Percentiles rank a stretch among this genome's conserved stretches.
These are phyloP conservation scores for Fusarium praegraminearum DNA, from an alignment of 2,329 filamentous ascomycete species.

Conservation along the genomic window DNA sequence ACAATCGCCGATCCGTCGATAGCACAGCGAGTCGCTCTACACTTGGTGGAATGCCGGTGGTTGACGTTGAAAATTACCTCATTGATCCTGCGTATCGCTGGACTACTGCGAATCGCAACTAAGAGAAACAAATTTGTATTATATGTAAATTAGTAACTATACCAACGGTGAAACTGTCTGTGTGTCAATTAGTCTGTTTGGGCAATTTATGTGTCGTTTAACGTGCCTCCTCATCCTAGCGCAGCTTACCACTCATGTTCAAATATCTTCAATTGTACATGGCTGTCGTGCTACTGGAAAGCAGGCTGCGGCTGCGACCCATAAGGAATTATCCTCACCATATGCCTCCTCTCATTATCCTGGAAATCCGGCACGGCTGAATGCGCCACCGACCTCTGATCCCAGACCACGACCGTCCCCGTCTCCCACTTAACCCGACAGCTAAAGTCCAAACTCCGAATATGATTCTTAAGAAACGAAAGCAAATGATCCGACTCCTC, in stretches of 20 bases:
- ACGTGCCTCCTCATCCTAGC: background rate
- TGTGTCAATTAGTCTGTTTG: background rate
- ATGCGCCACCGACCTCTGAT: slow-evolving; percentile 46
- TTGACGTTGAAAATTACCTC: slow-evolving; percentile 10
- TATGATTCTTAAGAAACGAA: slow-evolving; percentile 48
- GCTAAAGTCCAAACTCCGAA: slow-evolving; percentile 49
- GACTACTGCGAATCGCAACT: slow-evolving; percentile 29
- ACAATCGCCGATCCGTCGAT: slow-evolving; percentile 18
- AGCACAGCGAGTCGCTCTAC: slow-evolving; percentile 7
- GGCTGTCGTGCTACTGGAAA: background rate
- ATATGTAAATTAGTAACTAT: accelerated
- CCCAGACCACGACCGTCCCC: slow-evolving; percentile 49
- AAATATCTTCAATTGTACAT: background rate
- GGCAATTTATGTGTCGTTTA: background rate
- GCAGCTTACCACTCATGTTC: accelerated
- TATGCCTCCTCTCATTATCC: slow-evolving; percentile 49
- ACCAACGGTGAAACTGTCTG: accelerated
- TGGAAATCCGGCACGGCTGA: slow-evolving; percentile 49
- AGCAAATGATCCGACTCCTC: slow-evolving; percentile 49
- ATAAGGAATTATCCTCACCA: slow-evolving; percentile 50
- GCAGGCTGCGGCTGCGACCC: slow-evolving; percentile 42
- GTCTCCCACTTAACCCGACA: slow-evolving; percentile 50
- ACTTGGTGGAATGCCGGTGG: slow-evolving; percentile 14
- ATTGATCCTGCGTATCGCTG: slow-evolving; percentile 27
- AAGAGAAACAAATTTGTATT: accelerated